Evolutionary conservation across 2,329 filamentous ascomycete genomes (phyloP).

Genomic region (Ascosphaera pollenicola): DNA sequence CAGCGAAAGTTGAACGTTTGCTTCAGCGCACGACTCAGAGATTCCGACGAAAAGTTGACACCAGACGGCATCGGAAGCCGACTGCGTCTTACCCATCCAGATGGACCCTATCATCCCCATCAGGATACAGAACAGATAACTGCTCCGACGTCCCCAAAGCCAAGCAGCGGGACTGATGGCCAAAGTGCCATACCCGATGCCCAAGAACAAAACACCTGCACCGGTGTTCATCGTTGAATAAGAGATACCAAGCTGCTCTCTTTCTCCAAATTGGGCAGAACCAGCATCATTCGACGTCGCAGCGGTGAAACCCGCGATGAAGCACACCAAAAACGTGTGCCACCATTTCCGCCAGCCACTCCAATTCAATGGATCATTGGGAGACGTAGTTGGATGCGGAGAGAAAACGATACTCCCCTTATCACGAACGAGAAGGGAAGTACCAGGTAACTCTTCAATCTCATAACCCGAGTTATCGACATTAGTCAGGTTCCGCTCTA

Average conservation of each 20-base stretch:
- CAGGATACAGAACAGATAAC: constrained; percentile 23
- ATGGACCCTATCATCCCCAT: constrained; percentile 20
- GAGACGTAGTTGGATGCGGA: constrained; percentile 17
- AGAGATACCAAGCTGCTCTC: constrained; percentile 22
- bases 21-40: constrained; percentile 26
- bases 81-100: constrained; percentile 24
- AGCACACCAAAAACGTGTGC: constrained; percentile 8
- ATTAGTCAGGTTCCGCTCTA: too few relatives aligned
- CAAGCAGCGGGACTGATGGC: constrained; percentile 31
- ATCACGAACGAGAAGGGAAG: too few relatives aligned
- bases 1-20: constrained; percentile 24
- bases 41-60: constrained; percentile 26
- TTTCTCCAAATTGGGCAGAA: constrained; percentile 14
- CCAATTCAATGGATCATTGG: constrained; percentile 20
- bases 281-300: constrained; percentile 11
- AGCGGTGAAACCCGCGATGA: constrained; percentile 12
- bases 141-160: constrained; percentile 28
- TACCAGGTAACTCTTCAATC: too few relatives aligned
- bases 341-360: constrained; percentile 6
- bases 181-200: constrained; percentile 29
- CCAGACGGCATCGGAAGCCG: constrained; percentile 25
- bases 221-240: constrained; percentile 25
- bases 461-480: too few relatives aligned
- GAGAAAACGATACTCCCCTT: constrained; percentile 10
- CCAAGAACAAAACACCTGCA: constrained; percentile 29